phyloP scores from a whole-genome alignment of 305 asterid genomes.

The Fraxinus angustifolia region DNA sequence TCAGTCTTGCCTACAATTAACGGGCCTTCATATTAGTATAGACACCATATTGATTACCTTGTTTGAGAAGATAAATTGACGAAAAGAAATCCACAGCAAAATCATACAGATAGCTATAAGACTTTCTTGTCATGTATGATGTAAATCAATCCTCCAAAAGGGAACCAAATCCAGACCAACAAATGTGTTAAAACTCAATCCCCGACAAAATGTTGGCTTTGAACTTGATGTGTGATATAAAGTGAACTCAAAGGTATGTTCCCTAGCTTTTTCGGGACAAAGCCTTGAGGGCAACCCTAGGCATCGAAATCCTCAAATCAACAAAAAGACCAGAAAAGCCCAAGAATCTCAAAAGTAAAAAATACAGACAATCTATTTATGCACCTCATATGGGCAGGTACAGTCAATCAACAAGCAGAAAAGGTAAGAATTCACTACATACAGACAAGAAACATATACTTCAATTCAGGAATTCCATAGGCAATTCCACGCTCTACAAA shows the following conservation, averaged over 20 bases:
- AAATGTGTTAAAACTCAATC: neutral
- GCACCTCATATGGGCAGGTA: neutral
- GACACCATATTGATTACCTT: conserved; percentile 5
- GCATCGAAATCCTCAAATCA: neutral
- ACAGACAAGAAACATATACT: neutral
- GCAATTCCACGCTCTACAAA: neutral
- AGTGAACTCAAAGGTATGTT: neutral
- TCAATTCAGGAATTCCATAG: neutral
- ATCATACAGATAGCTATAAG: neutral
- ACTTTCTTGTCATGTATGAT: neutral
- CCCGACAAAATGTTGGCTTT: neutral
- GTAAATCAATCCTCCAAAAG: neutral
- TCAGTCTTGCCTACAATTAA: conserved; percentile 69
- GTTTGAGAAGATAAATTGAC: neutral
- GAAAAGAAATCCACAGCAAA: neutral
- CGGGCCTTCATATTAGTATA: conserved; percentile 25
- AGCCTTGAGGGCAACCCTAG: neutral
- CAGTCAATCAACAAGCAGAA: neutral
- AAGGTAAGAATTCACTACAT: neutral
- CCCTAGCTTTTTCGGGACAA: neutral
- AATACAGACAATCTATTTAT: neutral
- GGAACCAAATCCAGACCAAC: conserved; percentile 3
- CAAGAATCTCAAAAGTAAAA: neutral
- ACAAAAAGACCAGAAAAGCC: neutral
- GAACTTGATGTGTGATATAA: neutral